Conservation (phyloP, 768 basidiomycete species). For the Tricholoma sp. region DNA sequence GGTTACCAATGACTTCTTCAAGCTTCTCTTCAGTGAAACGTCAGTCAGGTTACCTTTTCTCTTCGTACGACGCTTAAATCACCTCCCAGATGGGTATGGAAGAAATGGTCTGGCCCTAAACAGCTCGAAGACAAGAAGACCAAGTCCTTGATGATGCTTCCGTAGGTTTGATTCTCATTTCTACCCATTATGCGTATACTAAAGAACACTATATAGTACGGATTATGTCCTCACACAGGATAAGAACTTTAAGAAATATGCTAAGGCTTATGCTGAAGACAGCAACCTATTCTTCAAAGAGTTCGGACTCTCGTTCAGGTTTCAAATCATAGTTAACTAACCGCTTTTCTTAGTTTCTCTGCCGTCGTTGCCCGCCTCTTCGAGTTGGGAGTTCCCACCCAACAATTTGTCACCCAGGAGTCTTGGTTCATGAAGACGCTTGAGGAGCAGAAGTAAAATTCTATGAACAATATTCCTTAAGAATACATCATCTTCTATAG, state of each 20-base stretch:
- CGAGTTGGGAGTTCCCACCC: slow-evolving; percentile 86
- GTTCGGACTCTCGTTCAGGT: slow-evolving; percentile 40
- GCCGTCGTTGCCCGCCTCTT: slow-evolving; percentile 72
- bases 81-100: slow-evolving; percentile 72
- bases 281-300: slow-evolving; percentile 91
- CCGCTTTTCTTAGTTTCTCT: slow-evolving; percentile 62
- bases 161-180: slow-evolving; percentile 45
- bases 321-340: slow-evolving; percentile 3
- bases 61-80: background rate
- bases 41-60: slow-evolving; percentile 23
- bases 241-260: slow-evolving; percentile 87
- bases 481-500: background rate
- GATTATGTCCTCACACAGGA: slow-evolving; percentile 88
- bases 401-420: slow-evolving; percentile 70
- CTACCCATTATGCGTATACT: background rate
- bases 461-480: too few relatives aligned
- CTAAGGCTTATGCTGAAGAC: slow-evolving; percentile 82
- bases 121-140: slow-evolving; percentile 93
- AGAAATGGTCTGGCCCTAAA: slow-evolving; percentile 91
- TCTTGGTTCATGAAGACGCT: slow-evolving; percentile 68
- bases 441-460: slow-evolving; percentile 34
- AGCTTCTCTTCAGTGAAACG: slow-evolving; percentile 83
- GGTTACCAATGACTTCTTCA: slow-evolving; percentile 82
- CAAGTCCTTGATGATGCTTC: slow-evolving; percentile 89
- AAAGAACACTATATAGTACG: slow-evolving; percentile 40